These are phyloP conservation scores for Aegilops bicornis DNA, from an alignment of 176 grass and related monocot species.

Conservation along the genomic window DNA sequence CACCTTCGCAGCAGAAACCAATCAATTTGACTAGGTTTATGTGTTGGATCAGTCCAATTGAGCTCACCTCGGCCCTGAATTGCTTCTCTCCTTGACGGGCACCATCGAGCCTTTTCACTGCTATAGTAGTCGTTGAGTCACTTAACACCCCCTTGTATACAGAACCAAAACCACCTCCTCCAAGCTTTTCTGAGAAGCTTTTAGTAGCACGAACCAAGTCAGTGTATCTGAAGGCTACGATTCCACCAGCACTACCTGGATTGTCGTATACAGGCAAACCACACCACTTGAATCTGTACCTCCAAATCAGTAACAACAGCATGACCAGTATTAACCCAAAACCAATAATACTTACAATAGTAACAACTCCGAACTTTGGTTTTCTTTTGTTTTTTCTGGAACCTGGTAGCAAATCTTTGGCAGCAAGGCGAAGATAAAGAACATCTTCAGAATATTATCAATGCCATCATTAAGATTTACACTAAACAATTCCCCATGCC, in stretches of 20 bases:
- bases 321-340: not conserved
- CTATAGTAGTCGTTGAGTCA: not conserved
- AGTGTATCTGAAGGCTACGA: not conserved
- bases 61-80: conserved; percentile 6
- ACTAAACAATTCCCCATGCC: not conserved
- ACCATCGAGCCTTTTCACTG: not conserved
- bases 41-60: not conserved
- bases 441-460: not conserved
- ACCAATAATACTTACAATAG: not conserved
- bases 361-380: not conserved
- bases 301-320: not conserved
- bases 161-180: not conserved
- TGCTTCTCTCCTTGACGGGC: not conserved
- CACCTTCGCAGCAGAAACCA: no score
- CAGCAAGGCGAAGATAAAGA: not conserved
- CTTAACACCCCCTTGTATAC: not conserved
- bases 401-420: not conserved
- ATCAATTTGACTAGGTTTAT: not conserved
- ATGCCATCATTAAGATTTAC: not conserved
- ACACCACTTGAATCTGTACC: not conserved
- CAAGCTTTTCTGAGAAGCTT: not conserved
- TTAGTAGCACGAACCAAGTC: not conserved
- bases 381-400: not conserved
- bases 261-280: not conserved
- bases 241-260: not conserved